Evolutionary conservation across 129 eudicot species (phyloP), one percentile per base, ranked within the genome.

Genomic region (Ambrosia artemisiifolia): DNA sequence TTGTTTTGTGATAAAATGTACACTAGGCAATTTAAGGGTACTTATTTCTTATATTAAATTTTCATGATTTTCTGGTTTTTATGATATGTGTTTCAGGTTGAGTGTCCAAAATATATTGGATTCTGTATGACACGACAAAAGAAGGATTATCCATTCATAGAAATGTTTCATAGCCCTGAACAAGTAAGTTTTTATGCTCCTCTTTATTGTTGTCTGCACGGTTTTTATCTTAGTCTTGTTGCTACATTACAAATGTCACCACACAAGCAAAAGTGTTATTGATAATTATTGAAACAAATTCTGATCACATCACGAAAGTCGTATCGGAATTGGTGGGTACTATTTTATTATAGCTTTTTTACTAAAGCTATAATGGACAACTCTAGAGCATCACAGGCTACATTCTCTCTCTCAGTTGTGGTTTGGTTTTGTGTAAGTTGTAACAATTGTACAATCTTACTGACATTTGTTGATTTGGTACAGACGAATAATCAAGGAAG

Each of bases 31-130:
- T 16, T 6, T 12, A 32, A 33, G 11, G 19, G 30, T 42, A 43
- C 11, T 43, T 19, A 42, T 30, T 19, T 24, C 6, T 47, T 24
- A 18, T 40, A n/a, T 2, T 74, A 54, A 38, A 12, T 42, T 56
- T 54, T 66, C 24, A 54, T 56, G 16, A 1, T 30, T 64, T 63
- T 44, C 16, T 75, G 20, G 48, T 71, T 72, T 6, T 40, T 20
- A 42, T 67, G 38, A 69, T 74, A 64, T 42, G 48, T 74, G 47
- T 80, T 80, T 65, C 82, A 94, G 96, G 97, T 94, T 43, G 98
- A 94, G 78, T 94, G 97, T 70, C 97, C 98, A 33, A 94, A 94
- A 68, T 94, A 84, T 86, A 96, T 96, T 76, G 98, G 97, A 63
- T 94, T 94, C 77, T 94, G 98, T 70, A 82, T 94, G 81, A 81